A percentile compares a stretch with the other conserved stretches of the same genome.
These are phyloP conservation scores for Claviceps sp. DNA, from an alignment of 2,329 filamentous ascomycete genomes.

Conservation along the genomic window DNA sequence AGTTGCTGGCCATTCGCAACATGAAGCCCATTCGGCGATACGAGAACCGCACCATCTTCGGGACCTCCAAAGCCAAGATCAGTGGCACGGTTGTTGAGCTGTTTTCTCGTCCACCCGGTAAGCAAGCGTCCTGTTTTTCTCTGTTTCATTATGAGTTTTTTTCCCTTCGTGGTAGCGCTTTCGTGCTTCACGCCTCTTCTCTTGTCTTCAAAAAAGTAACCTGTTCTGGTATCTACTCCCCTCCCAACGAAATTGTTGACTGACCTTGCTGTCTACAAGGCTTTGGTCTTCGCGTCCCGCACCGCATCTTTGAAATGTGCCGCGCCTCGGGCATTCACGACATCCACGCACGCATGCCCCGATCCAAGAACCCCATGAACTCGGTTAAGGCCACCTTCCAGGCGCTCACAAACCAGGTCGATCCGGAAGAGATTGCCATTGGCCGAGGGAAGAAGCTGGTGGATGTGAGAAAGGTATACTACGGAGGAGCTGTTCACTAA, in stretches of 20 bases:
- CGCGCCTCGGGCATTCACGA: slow-evolving; percentile 77
- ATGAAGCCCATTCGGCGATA: slow-evolving; percentile 88
- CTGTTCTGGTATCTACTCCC: neutral
- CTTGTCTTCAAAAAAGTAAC: neutral
- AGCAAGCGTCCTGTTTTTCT: slow-evolving; percentile 15
- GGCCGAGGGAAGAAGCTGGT: slow-evolving; percentile 90
- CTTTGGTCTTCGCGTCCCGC: slow-evolving; percentile 84
- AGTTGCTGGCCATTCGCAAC: slow-evolving; percentile 72
- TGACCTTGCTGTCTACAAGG: slow-evolving; percentile 36
- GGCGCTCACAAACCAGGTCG: slow-evolving; percentile 67
- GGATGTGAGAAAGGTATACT: slow-evolving; percentile 94
- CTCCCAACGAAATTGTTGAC: too few relatives aligned
- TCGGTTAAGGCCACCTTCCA: slow-evolving; percentile 83
- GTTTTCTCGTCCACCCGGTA: slow-evolving; percentile 77
- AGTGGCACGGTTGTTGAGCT: slow-evolving; percentile 78
- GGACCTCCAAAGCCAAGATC: slow-evolving; percentile 70
- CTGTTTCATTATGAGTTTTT: neutral
- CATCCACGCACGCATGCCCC: slow-evolving; percentile 67
- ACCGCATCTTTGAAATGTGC: slow-evolving; percentile 89
- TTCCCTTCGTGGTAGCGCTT: neutral
- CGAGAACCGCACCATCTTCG: slow-evolving; percentile 84
- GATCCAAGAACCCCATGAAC: slow-evolving; percentile 94
- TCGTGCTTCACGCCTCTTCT: neutral
- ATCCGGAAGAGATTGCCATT: slow-evolving; percentile 81
- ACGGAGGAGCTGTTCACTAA: slow-evolving; percentile 61